Evolutionary conservation across 73 alveolate species (phyloP), one percentile per base, ranked within the genome.

Genomic region (Paramecium pentaurelia): DNA sequence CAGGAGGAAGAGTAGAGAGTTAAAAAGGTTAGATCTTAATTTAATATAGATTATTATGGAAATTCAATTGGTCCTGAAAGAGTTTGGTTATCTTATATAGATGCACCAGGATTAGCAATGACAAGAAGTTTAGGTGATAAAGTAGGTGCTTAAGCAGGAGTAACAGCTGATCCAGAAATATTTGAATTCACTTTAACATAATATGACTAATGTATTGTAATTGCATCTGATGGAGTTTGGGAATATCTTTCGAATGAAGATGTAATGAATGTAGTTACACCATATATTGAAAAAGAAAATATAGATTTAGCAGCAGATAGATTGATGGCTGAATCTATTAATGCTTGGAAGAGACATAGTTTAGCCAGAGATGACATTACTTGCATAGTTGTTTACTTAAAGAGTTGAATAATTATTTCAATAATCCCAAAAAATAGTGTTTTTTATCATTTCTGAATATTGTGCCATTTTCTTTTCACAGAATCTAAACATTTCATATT

Each of bases 81-180:
- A 95, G 98, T 98, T 12, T 98, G 99, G 99, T 94, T 95, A 59
- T 95, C 93, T 71, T 93, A 95, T 85, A 94, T 96, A 64, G 98
- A 98, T 88, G 95, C 97, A 14, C 99, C 99, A 4, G 99, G 99
- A 32, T 93, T 98, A 8, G 99, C 99, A 0, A 98, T 98, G 99
- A 95, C 99, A 25, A 95, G 99, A 86, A 95, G 99, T 54, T 89
- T 98, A 77, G 99, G 99, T 22, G 99, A 98, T 93, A 70, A 91
- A 75, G 92, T 96, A 47, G 99, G 98, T 6, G 97, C 95, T 20
- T 58, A 83, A 77, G 98, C 95, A 8, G 99, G 99, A 22, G 99
- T 98, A 5, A 64, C 54, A 51, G 86, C 96, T 10, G 93, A 77
- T 4, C 96, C 96, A 68, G 96, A 77, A 22, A 77, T 77, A 34